These are phyloP conservation scores for Mucor indicus DNA, from an alignment of 371 early-diverging fungal species.

Conservation along the genomic window DNA sequence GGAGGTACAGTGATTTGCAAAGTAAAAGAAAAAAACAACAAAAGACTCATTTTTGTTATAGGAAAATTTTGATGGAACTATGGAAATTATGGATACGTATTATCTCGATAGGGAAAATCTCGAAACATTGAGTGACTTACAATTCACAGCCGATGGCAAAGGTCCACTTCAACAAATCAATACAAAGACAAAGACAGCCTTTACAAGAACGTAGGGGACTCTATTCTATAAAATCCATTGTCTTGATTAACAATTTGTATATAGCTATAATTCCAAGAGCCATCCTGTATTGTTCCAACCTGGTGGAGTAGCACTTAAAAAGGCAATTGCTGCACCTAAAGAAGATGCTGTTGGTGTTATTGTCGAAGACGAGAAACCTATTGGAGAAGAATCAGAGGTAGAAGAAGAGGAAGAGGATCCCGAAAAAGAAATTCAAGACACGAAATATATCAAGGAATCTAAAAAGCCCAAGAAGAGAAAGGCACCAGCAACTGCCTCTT, in stretches of 20 bases:
- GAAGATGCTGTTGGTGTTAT: slow-evolving; percentile 67
- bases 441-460: slow-evolving; percentile 10
- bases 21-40: slow-evolving; percentile 4
- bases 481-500: background rate
- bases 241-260: no score
- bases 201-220: slow-evolving; percentile 72
- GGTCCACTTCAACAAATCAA: slow-evolving; percentile 59
- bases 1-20: slow-evolving; percentile 48
- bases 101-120: slow-evolving; percentile 87
- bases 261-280: slow-evolving; percentile 68
- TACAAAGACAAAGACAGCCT: slow-evolving; percentile 69
- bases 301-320: slow-evolving; percentile 34
- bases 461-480: slow-evolving; percentile 6
- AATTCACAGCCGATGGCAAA: slow-evolving; percentile 31
- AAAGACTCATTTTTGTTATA: slow-evolving; percentile 12
- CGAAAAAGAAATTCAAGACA: slow-evolving; percentile 4
- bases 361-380: slow-evolving; percentile 64
- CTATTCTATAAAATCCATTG: no score
- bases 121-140: slow-evolving; percentile 79
- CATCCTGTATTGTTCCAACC: slow-evolving; percentile 75
- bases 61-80: slow-evolving; percentile 70
- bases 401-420: slow-evolving; percentile 37
- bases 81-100: slow-evolving; percentile 87
- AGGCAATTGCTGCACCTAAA: slow-evolving; percentile 31
- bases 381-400: slow-evolving; percentile 57